Evolutionary conservation across 148 eudicot genomes (phyloP).

Genomic region (Rhododendron ferrugineum): DNA sequence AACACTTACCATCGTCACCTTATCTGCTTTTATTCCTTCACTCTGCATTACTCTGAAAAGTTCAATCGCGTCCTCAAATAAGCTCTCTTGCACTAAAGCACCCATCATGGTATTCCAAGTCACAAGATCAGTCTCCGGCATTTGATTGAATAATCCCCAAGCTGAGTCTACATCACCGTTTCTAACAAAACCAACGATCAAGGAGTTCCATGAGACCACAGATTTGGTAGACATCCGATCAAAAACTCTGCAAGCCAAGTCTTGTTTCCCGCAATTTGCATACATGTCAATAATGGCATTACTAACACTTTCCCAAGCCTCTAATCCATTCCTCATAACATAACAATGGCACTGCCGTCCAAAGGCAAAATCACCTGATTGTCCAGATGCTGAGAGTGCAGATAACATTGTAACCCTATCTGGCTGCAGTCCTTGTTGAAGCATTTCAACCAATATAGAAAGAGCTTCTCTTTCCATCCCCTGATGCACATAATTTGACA

Average conservation of each 20-base stretch:
- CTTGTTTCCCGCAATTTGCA: conserved; percentile 24
- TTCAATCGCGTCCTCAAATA: conserved; percentile 26
- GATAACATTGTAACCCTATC: conserved; percentile 33
- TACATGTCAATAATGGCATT: conserved; percentile 40
- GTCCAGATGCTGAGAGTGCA: conserved; percentile 22
- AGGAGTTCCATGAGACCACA: conserved; percentile 32
- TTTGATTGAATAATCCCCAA: conserved; percentile 14
- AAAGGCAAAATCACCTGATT: conserved; percentile 16
- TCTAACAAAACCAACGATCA: conserved; percentile 30
- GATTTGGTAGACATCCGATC: conserved; percentile 28
- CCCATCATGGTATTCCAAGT: conserved; percentile 41
- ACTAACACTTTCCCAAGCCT: conserved; percentile 24
- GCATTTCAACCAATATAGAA: conserved; percentile 20
- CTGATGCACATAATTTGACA: conserved; percentile 28
- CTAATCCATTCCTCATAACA: conserved; percentile 24
- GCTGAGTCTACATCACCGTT: conserved; percentile 22
- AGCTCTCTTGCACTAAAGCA: conserved; percentile 25
- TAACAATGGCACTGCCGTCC: conserved; percentile 36
- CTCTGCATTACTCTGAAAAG: conserved; percentile 35
- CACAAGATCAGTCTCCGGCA: conserved; percentile 30
- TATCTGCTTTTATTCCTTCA: conserved; percentile 25
- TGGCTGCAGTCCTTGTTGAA: conserved; percentile 19
- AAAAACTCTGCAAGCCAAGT: conserved; percentile 25
- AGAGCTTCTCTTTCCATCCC: conserved; percentile 29
- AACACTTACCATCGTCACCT: conserved; percentile 34